These are phyloP conservation scores for Entonaema liquescens DNA, from an alignment of 495 filamentous ascomycete genomes.

Conservation along the genomic window DNA sequence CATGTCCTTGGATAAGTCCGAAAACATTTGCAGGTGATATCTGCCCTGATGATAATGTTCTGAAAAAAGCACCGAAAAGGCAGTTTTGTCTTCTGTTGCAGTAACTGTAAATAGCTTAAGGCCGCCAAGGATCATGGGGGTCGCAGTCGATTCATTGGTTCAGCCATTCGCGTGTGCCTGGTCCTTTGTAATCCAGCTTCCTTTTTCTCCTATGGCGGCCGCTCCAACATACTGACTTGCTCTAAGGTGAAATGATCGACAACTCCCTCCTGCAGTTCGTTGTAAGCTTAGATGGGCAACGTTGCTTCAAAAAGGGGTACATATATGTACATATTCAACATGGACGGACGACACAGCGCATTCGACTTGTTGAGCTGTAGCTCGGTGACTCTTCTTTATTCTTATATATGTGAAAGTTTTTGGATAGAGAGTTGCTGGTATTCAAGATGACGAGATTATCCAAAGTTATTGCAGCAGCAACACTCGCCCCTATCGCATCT, in stretches of 20 bases:
- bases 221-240: constrained; percentile 22
- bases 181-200: constrained; percentile 27
- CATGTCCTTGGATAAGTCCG: constrained; percentile 16
- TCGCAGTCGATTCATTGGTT: constrained; percentile 36
- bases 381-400: constrained; percentile 1
- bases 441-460: constrained; percentile 39
- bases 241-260: constrained; percentile 29
- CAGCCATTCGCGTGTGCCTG: constrained; percentile 17
- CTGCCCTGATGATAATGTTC: constrained; percentile 14
- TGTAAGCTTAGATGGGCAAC: constrained; percentile 29
- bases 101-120: constrained; percentile 29
- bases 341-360: neutral
- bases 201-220: constrained; percentile 30
- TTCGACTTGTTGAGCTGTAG: neutral
- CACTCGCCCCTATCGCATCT: constrained; percentile 19
- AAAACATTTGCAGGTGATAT: constrained; percentile 22
- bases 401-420: constrained; percentile 3
- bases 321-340: constrained; percentile 15
- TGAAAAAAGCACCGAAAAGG: constrained; percentile 10
- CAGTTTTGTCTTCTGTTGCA: neutral
- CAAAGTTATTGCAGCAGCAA: constrained; percentile 11
- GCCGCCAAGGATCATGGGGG: constrained; percentile 6
- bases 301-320: constrained; percentile 29
- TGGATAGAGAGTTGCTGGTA: neutral
- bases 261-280: constrained; percentile 17